Conservation (phyloP, 2,329 filamentous ascomycete species). For the Aquanectria penicillioides region DNA sequence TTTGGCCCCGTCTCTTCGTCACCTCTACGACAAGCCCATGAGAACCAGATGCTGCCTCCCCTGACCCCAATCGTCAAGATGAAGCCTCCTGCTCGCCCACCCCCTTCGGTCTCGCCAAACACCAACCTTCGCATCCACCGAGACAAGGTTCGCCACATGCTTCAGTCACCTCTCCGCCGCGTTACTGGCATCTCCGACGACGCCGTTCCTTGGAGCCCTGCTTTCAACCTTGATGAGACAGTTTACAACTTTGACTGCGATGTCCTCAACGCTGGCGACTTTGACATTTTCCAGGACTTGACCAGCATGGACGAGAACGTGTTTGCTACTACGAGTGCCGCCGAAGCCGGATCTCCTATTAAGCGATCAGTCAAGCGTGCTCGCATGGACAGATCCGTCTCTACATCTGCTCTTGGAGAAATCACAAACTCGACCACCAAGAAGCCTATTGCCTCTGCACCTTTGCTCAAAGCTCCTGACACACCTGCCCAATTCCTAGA, state of each 20-base stretch:
- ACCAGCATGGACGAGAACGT: constrained; percentile 41
- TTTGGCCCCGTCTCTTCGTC: constrained; percentile 72
- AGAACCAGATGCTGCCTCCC: constrained; percentile 75
- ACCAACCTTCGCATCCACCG: constrained; percentile 92
- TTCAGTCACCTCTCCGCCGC: constrained; percentile 76
- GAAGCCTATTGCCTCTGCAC: constrained; percentile 61
- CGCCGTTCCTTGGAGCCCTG: constrained; percentile 69
- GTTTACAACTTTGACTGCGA: constrained; percentile 62
- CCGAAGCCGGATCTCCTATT: constrained; percentile 70
- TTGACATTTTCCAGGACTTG: constrained; percentile 69
- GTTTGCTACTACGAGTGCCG: constrained; percentile 55
- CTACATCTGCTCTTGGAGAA: constrained; percentile 69
- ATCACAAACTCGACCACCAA: constrained; percentile 64
- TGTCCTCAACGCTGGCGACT: constrained; percentile 60
- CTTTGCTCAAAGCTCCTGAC: constrained; percentile 60
- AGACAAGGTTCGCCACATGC: constrained; percentile 81
- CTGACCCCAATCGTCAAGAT: constrained; percentile 87
- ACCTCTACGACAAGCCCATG: constrained; percentile 66
- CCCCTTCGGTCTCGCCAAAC: constrained; percentile 88
- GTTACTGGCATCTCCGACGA: constrained; percentile 58
- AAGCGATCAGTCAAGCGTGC: constrained; percentile 71
- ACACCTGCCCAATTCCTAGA: constrained; percentile 54
- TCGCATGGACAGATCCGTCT: constrained; percentile 71
- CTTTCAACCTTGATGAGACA: constrained; percentile 71
- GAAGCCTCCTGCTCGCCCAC: constrained; percentile 64